Base-by-base conservation (phyloP, 148 eudicot species). In the Dianthus caryophyllus region DNA sequence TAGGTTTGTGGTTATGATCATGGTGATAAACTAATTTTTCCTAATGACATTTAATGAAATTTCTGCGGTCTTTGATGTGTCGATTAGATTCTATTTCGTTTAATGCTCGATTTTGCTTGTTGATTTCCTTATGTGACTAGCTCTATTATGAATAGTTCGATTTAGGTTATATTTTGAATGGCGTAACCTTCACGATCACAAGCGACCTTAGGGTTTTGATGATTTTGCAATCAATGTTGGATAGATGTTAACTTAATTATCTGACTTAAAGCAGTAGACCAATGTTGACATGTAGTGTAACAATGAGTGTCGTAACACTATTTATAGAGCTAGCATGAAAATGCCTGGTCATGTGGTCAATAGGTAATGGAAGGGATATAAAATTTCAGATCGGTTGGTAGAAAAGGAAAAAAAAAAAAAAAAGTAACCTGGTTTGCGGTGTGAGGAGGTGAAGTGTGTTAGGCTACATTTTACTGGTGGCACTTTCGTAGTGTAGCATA, bases 1-100 rank as follows among this genome's bases (percentile, higher is more conserved):
- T 46, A 21, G 72, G 47, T 68, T 24, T 68, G 64, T 12, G 38
- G 11, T 20, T 68, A 60, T 61, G 72, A 74, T 74, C 63, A 61
- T 27, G 38, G 63, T 27, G 36, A 22, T 74, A 33, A 15, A n/a
- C n/a, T n/a, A n/a, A n/a, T n/a, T n/a, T n/a, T n/a, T 61, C 10
- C 2, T 61, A 26, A 43, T 49, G 12, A 46, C 64, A 65, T n/a
- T 56, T 56, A 2, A 26, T 64, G 61, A 31, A 21, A 12, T 20
- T 18, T 69, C 17, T 21, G 17, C 13, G 24, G 24, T 58, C n/a
- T 47, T 41, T 17, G 27, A 66, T 22, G 14, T 48, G 38, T 33
- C 0, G 51, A 48, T 27, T 21, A 33, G 49, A 63, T 74, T 44
- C 50, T 63, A 24, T 44, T 11, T 24, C 10, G 46, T 15, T 21